phyloP scores from a whole-genome alignment of 225 moss, liverwort and hornwort genomes.

The Sphagnum tenellum region DNA sequence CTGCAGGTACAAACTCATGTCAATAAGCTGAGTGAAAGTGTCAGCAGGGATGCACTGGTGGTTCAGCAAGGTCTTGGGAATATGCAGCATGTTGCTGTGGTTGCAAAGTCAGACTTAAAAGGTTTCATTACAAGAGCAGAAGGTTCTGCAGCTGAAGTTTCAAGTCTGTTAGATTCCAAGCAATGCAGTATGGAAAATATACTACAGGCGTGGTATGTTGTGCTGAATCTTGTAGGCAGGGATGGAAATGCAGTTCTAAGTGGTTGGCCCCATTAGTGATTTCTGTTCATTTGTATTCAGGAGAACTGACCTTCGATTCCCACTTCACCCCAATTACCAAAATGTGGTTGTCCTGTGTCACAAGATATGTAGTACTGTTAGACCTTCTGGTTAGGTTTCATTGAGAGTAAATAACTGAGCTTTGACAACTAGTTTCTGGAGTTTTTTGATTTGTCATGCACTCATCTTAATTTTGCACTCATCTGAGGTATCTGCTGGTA shows the following conservation, averaged over 20 bases:
- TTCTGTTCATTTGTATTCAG: too few relatives aligned
- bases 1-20: conserved; percentile 63
- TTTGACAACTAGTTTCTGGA: too few relatives aligned
- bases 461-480: background rate
- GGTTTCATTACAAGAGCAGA: conserved; percentile 49
- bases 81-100: conserved; percentile 49
- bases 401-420: too few relatives aligned
- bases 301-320: too few relatives aligned
- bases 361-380: too few relatives aligned
- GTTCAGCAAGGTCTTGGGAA: conserved; percentile 38
- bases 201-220: conserved; percentile 55
- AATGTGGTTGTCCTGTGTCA: too few relatives aligned
- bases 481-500: background rate
- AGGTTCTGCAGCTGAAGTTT: conserved; percentile 35
- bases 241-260: too few relatives aligned
- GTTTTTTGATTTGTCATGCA: too few relatives aligned
- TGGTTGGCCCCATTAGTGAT: too few relatives aligned
- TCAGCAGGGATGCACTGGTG: conserved; percentile 35
- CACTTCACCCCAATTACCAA: too few relatives aligned
- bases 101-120: conserved; percentile 36
- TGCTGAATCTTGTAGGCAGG: background rate
- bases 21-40: conserved; percentile 47
- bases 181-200: conserved; percentile 61
- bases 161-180: conserved; percentile 37
- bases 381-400: too few relatives aligned